Evolutionary conservation across 2,329 filamentous ascomycete species (phyloP), one percentile per base, ranked within the genome.

Genomic region (Stemphylium lycopersici): DNA sequence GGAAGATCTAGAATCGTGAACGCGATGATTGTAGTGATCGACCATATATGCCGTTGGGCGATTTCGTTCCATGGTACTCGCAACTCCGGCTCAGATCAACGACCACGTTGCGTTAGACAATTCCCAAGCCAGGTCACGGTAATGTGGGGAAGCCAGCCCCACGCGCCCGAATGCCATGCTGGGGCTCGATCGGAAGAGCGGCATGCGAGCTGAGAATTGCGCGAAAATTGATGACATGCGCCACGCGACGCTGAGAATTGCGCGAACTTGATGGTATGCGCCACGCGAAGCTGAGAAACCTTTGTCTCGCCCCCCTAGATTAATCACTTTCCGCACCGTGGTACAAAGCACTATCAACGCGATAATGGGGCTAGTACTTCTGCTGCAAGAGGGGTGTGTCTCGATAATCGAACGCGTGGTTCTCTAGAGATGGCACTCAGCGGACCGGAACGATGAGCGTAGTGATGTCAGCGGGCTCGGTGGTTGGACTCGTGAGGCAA

Each of bases 41-140:
- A 11, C 15, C 6, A 36, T 6, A n/a, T 15, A 29, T 40, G 36
- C 15, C 12, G n/a, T 15, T 15, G 20, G 29, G 16, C 36, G 32
- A 38, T 31, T 15, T 16, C 33, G 22, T 47, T 37, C 46, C 36
- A 33, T 33, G 46, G 46, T 41, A 41, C 36, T 24, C 36, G 24
- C 12, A 13, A 13, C 31, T 34, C 13, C 37, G 26, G 46, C 36
- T 48, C 26, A 26, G 46, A 33, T n/a, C 26, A 48, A 12, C 26
- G 22, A 41, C 46, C 44, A 47, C 44, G 33, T 47, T 18, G 44
- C 22, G 44, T 47, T 20, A 29, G 33, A 47, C 26, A 29, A 24
- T 16, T 8, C 33, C n/a, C 5, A 34, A 36, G 20, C 12, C 33
- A 47, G 13, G 13, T 47, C 33, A 38, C 32, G 26, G 29, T 7